These are phyloP conservation scores for Teratosphaeria nubilosa DNA, from an alignment of 2,329 filamentous ascomycete genomes.

Conservation along the genomic window DNA sequence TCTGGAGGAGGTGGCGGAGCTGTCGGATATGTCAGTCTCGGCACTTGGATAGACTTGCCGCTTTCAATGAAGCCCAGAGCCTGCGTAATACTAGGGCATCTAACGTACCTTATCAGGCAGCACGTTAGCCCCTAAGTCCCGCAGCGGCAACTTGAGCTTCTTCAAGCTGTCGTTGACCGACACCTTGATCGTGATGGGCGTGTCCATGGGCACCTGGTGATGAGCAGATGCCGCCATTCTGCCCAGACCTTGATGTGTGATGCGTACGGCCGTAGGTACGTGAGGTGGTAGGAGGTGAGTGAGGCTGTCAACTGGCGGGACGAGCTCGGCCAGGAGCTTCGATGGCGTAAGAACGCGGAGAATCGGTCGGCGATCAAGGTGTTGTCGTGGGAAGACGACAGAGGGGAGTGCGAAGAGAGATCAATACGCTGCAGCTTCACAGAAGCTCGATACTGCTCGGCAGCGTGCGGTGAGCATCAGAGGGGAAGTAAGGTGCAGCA, in stretches of 20 bases:
- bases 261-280: not conserved
- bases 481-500: not conserved
- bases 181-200: conserved; percentile 77
- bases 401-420: not conserved
- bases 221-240: conserved; percentile 5
- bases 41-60: not conserved
- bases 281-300: not conserved
- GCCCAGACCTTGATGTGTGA: not conserved
- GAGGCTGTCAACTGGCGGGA: conserved; percentile 1
- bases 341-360: not conserved
- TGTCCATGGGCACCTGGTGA: conserved; percentile 38
- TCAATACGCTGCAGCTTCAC: not conserved
- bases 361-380: not conserved
- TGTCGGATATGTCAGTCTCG: conserved; percentile 29
- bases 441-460: not conserved
- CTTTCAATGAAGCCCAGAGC: conserved; percentile 6
- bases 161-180: conserved; percentile 63
- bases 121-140: conserved; percentile 63
- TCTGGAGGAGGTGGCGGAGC: conserved; percentile 59
- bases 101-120: conserved; percentile 74
- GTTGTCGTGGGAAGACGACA: not conserved
- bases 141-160: conserved; percentile 81
- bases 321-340: not conserved
- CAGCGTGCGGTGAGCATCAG: not conserved
- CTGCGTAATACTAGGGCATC: not conserved